These are phyloP conservation scores for Penicillium waksmanii DNA, from an alignment of 495 filamentous ascomycete species.

Conservation along the genomic window DNA sequence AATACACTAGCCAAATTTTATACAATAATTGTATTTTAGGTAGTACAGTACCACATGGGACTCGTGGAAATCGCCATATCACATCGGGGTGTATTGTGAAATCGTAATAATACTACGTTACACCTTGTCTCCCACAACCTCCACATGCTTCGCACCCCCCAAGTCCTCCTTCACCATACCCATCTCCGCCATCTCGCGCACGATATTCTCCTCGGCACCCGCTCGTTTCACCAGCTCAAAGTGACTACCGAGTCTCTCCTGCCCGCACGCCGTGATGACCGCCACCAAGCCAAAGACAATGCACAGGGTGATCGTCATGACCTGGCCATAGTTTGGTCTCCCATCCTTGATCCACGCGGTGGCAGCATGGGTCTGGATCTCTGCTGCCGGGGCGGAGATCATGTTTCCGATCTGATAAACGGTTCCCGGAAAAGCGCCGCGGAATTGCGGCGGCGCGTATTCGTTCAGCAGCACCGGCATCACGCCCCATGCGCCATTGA, in stretches of 20 bases:
- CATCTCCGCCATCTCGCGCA: too few species aligned
- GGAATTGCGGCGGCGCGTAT: constrained; percentile 73
- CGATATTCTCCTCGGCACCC: too few species aligned
- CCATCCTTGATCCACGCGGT: constrained; percentile 58
- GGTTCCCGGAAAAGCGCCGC: constrained; percentile 81
- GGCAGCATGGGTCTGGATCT: constrained; percentile 59
- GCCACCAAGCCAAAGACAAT: constrained; percentile 81
- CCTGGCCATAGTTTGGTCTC: constrained; percentile 80
- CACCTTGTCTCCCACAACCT: too few species aligned
- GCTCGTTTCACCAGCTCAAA: constrained; percentile 56
- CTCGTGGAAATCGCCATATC: too few species aligned
- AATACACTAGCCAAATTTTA: too few species aligned
- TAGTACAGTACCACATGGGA: too few species aligned
- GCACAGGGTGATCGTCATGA: constrained; percentile 88
- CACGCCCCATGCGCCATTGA: constrained; percentile 80
- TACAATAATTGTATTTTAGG: too few species aligned
- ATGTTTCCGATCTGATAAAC: constrained; percentile 86
- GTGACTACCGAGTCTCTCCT: constrained; percentile 65
- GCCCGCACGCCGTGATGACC: constrained; percentile 70
- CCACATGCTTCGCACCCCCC: too few species aligned
- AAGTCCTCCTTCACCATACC: too few species aligned
- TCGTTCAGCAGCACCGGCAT: constrained; percentile 85
- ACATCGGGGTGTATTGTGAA: too few species aligned
- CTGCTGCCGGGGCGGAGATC: constrained; percentile 71
- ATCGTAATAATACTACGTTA: too few species aligned